Evolutionary conservation across 495 filamentous ascomycete genomes (phyloP).

Genomic region (Hypoxylon crocopeplum): DNA sequence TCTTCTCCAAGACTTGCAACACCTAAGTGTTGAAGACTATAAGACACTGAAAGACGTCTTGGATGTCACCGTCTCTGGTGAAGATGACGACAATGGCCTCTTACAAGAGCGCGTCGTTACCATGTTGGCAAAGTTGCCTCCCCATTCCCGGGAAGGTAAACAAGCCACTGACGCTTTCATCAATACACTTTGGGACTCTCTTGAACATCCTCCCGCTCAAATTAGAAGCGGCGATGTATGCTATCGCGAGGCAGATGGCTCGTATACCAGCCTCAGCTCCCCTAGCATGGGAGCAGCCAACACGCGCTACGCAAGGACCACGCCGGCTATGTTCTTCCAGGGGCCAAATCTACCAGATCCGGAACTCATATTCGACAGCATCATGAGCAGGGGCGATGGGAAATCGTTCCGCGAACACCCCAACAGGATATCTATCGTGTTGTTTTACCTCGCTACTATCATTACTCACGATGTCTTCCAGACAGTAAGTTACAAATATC

Average conservation of each 20-base stretch:
- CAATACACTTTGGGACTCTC: slow-evolving; percentile 66
- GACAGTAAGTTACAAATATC: slow-evolving; percentile 11
- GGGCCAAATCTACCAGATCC: slow-evolving; percentile 72
- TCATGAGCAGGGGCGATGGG: slow-evolving; percentile 60
- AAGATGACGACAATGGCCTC: slow-evolving; percentile 46
- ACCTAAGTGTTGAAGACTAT: slow-evolving; percentile 39
- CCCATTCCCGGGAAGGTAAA: slow-evolving; percentile 40
- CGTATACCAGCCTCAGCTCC: slow-evolving; percentile 62
- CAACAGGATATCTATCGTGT: slow-evolving; percentile 75
- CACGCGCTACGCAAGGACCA: slow-evolving; percentile 69
- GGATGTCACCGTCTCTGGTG: slow-evolving; percentile 41
- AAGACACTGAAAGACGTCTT: slow-evolving; percentile 45
- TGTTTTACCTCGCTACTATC: slow-evolving; percentile 82
- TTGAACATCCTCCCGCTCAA: slow-evolving; percentile 69
- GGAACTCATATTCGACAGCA: slow-evolving; percentile 73
- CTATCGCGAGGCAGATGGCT: slow-evolving; percentile 72
- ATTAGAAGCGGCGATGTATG: slow-evolving; percentile 50
- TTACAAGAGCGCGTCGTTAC: slow-evolving; percentile 47
- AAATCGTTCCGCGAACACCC: slow-evolving; percentile 68
- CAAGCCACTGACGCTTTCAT: slow-evolving; percentile 47
- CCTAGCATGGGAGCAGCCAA: slow-evolving; percentile 66
- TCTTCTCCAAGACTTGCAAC: slow-evolving; percentile 35
- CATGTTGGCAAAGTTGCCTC: slow-evolving; percentile 44
- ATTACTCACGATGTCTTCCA: slow-evolving; percentile 74
- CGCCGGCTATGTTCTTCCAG: slow-evolving; percentile 59